Conservation (phyloP, 2,329 filamentous ascomycete genomes). For the Esteya vermicola region DNA sequence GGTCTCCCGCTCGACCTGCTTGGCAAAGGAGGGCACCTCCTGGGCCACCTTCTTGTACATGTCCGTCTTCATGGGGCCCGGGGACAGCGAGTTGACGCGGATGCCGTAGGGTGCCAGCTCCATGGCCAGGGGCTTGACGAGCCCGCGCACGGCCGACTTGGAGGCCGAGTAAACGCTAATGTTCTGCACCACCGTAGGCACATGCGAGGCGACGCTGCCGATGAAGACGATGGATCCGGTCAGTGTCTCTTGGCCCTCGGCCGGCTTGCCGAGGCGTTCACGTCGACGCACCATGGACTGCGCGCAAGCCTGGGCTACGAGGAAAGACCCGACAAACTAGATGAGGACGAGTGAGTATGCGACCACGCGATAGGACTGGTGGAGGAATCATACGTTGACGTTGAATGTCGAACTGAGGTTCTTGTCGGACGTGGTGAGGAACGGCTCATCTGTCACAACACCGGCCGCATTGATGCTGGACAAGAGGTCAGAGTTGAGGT, state of each 20-base stretch:
- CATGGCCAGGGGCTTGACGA: slow-evolving; percentile 54
- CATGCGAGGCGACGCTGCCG: slow-evolving; percentile 1
- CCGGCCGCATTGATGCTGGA: not conserved
- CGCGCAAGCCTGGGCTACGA: not conserved
- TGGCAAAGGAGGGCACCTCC: no score
- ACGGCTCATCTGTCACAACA: slow-evolving; percentile 3
- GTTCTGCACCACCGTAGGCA: slow-evolving; percentile 1
- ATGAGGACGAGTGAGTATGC: no score
- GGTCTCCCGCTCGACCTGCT: no score
- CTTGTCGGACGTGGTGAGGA: not conserved
- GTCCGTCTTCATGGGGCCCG: slow-evolving; percentile 24
- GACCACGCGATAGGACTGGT: no score
- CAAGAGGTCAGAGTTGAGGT: not conserved
- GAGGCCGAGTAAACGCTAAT: slow-evolving; percentile 18
- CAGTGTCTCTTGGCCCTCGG: not conserved
- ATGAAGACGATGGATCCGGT: slow-evolving; percentile 3
- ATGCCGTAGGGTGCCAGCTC: slow-evolving; percentile 53
- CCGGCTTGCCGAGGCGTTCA: no score
- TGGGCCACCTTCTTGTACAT: no score
- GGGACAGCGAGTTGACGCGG: slow-evolving; percentile 55
- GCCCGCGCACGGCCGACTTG: slow-evolving; percentile 52
- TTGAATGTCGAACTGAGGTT: not conserved
- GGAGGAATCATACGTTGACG: no score
- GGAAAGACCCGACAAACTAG: slow-evolving; percentile 3
- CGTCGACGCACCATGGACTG: no score